A percentile compares a stretch with the other conserved stretches of the same genome.
These are phyloP conservation scores for Leccinum boreale DNA, from an alignment of 768 basidiomycete genomes.

Conservation along the genomic window DNA sequence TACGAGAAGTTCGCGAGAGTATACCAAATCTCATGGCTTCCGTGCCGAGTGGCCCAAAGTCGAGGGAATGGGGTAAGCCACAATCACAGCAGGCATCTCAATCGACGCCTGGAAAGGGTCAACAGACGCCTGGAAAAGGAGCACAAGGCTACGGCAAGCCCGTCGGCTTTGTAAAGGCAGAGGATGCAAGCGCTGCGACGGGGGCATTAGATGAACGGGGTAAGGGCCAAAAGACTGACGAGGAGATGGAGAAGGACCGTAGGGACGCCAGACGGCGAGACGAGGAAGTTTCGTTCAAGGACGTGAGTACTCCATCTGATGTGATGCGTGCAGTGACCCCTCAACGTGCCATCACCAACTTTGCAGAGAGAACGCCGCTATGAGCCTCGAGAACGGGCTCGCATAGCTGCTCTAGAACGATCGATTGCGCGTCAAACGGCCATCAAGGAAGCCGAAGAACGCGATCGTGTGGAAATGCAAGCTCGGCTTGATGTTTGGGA, in stretches of 20 bases:
- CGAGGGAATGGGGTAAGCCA: conserved; percentile 74
- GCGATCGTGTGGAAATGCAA: conserved; percentile 76
- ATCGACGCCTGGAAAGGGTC: conserved; percentile 34
- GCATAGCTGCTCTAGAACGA: conserved; percentile 75
- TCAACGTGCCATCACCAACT: background rate
- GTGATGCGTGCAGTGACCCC: background rate
- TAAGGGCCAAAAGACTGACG: conserved; percentile 68
- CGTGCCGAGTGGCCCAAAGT: conserved; percentile 69
- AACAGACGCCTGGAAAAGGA: conserved; percentile 59
- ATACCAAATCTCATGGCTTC: conserved; percentile 43
- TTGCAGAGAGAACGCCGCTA: conserved; percentile 88
- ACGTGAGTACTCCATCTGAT: conserved; percentile 51
- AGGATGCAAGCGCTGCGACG: conserved; percentile 41
- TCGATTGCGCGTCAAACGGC: conserved; percentile 69
- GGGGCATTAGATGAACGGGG: conserved; percentile 35
- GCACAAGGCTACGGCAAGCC: conserved; percentile 78
- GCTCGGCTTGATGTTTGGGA: conserved; percentile 86
- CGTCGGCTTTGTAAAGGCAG: conserved; percentile 77
- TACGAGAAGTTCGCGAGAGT: conserved; percentile 68
- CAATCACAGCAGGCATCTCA: conserved; percentile 36
- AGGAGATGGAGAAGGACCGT: conserved; percentile 81
- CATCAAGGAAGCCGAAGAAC: conserved; percentile 73
- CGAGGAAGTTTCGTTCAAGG: conserved; percentile 81
- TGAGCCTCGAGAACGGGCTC: conserved; percentile 81
- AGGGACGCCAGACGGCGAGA: conserved; percentile 73